These are phyloP conservation scores for Chaetomium globosum DNA, from an alignment of 2,329 filamentous ascomycete genomes.

Conservation along the genomic window DNA sequence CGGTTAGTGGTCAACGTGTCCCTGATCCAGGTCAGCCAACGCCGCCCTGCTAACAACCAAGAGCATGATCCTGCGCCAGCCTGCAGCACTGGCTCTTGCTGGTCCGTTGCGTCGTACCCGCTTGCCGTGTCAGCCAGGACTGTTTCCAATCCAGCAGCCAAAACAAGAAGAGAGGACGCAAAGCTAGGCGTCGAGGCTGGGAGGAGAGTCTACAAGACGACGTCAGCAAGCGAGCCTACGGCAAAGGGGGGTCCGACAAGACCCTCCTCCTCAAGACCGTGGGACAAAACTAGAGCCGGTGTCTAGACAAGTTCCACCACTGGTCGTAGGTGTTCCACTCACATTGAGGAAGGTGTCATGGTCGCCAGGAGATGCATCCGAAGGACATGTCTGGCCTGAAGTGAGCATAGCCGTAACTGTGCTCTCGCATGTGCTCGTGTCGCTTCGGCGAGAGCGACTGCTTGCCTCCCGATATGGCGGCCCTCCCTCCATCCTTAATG, in stretches of 20 bases:
- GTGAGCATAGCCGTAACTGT: neutral
- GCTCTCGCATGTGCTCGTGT: neutral
- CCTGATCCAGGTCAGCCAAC: neutral
- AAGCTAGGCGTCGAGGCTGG: neutral
- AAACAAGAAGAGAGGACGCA: neutral
- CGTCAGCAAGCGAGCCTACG: neutral
- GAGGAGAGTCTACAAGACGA: neutral
- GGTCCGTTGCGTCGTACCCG: neutral
- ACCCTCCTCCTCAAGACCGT: neutral
- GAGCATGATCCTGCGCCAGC: neutral
- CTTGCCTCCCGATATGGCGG: neutral
- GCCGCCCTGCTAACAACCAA: neutral
- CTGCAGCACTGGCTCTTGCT: neutral
- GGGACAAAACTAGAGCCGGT: neutral
- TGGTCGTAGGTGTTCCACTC: neutral
- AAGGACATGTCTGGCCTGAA: neutral
- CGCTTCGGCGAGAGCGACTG: neutral
- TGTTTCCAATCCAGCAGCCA: neutral
- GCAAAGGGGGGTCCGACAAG: neutral
- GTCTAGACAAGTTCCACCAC: neutral
- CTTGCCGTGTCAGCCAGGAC: neutral
- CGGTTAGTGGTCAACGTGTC: neutral
- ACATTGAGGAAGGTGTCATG: neutral
- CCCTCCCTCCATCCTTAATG: neutral
- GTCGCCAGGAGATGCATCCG: neutral